Evolutionary conservation across 768 basidiomycete species (phyloP).

Genomic region (Rhodotorula taiwanensis): DNA sequence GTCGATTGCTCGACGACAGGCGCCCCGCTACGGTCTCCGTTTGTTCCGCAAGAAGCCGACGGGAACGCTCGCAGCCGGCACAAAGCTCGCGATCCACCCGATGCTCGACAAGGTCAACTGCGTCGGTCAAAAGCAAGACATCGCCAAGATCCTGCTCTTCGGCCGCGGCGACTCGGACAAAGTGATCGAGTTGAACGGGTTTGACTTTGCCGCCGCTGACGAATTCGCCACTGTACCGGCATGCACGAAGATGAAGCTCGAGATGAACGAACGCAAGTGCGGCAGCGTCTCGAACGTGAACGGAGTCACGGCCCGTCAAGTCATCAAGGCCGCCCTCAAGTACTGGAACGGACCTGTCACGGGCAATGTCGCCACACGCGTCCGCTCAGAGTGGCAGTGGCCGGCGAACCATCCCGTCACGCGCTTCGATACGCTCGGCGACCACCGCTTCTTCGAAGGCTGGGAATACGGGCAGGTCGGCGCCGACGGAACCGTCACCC

Average conservation of each 20-base stretch:
- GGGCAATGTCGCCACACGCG: neutral
- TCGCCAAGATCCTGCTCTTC: neutral
- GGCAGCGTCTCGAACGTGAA: neutral
- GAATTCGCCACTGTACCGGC: neutral
- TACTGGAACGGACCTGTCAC: neutral
- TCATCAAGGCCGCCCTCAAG: neutral
- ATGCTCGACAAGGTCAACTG: neutral
- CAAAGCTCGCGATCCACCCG: neutral
- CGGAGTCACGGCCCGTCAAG: neutral
- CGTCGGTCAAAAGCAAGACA: no score
- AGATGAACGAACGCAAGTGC: neutral
- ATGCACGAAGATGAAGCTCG: neutral
- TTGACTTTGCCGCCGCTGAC: neutral
- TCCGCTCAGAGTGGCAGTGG: neutral
- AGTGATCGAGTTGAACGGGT: neutral
- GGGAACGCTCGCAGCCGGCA: neutral
- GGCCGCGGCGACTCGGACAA: neutral
- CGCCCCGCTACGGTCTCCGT: neutral
- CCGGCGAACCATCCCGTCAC: neutral
- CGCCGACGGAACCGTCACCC: neutral
- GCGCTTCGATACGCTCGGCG: neutral
- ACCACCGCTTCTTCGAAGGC: conserved; percentile 1
- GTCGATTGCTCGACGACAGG: no score
- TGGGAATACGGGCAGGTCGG: neutral
- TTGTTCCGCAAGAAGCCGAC: neutral